Base-by-base conservation (phyloP, 139 green algal species). In the Pseudopediastrum boryanum region DNA sequence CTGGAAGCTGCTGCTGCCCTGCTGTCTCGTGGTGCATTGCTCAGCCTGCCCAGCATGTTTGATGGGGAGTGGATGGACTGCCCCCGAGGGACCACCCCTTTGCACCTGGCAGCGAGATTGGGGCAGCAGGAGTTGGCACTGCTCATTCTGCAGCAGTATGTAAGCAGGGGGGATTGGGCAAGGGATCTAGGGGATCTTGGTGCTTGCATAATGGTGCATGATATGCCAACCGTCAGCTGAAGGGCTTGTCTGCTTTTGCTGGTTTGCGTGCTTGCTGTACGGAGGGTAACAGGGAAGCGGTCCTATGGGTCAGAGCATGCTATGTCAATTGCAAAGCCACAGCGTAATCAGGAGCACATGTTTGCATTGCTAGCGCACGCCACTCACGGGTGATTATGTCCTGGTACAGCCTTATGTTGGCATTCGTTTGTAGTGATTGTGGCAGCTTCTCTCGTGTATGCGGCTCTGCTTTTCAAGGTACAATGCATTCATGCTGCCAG, bases 51-150 rank as follows among this genome's bases (percentile, higher is more conserved):
- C 71, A 46, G 36, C 1, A 27, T 78, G 21, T 78, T 78, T 78
- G 71, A 78, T 63, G 5, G 79, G 25, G 70, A 76, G 16, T 36
- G 54, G 62, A 62, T 81, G 33, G 81, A 58, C 43, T 89, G 77
- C 73, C 39, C 42, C 2, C 56, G 41, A 23, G 78, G 68, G 38
- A 69, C 64, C 13, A 89, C 80, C 2, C 46, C 84, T 3, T 68
- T 89, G 29, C 84, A 89, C 43, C 54, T 86, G 2, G 84, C 84
- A 6, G 84, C 84, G 2, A 43, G 36, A 8, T 59, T 48, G 0
- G 74, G 71, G 44, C 48, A 71, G n/a, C 23, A 58, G 67, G 31
- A 63, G 0, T 63, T 71, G 27, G 82, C 77, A 2, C 39, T 75
- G 52, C 76, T 59, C 38, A 52, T 87, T 36, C 62, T 87, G 19